These are phyloP conservation scores for Scedosporium aurantiacum DNA, from an alignment of 2,329 filamentous ascomycete genomes.

Conservation along the genomic window DNA sequence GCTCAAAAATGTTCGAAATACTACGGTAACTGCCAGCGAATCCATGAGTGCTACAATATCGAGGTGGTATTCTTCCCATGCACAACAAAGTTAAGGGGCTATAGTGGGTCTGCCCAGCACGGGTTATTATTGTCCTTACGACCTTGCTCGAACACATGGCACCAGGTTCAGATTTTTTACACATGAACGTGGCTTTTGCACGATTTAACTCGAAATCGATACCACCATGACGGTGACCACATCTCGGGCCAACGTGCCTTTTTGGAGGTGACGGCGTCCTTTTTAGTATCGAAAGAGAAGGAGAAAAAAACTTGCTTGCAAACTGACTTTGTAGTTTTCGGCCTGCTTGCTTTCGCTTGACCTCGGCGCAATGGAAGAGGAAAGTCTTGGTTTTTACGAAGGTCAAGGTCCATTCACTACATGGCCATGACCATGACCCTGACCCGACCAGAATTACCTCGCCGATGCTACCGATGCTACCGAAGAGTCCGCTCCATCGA, in stretches of 20 bases:
- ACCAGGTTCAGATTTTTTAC: not conserved
- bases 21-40: not conserved
- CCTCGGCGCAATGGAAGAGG: not conserved
- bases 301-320: too few species aligned
- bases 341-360: not conserved
- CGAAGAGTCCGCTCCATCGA: too few species aligned
- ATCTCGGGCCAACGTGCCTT: not conserved
- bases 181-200: not conserved
- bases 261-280: not conserved
- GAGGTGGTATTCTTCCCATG: not conserved
- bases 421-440: too few species aligned
- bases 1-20: not conserved
- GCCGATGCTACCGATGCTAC: too few species aligned
- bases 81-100: not conserved
- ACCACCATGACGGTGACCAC: conserved; percentile 1
- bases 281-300: not conserved
- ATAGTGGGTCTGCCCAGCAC: not conserved
- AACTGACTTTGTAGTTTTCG: not conserved
- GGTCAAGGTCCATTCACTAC: too few species aligned
- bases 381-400: too few species aligned
- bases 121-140: not conserved
- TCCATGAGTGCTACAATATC: not conserved
- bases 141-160: not conserved
- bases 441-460: too few species aligned
- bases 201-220: not conserved